Conservation (phyloP, 2,329 filamentous ascomycete genomes). For the Talaromyces rugulosus region DNA sequence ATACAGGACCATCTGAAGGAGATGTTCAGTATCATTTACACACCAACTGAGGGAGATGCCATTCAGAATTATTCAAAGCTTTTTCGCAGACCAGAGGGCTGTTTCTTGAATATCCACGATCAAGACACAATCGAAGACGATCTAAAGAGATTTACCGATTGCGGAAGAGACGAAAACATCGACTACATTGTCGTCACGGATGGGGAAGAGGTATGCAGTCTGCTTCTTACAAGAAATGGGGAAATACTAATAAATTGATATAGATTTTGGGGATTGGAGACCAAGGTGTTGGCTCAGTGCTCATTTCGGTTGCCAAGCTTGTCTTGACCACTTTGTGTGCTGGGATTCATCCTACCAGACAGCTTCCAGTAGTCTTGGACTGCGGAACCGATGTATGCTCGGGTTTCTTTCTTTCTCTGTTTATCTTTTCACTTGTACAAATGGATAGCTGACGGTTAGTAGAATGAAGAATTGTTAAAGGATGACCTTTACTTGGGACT, state of each 20-base stretch:
- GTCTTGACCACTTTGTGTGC: slow-evolving; percentile 79
- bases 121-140: slow-evolving; percentile 61
- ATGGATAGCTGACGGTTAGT: not conserved
- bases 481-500: slow-evolving; percentile 79
- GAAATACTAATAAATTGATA: not conserved
- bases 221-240: too few relatives aligned
- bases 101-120: slow-evolving; percentile 72
- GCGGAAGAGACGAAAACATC: slow-evolving; percentile 67
- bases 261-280: slow-evolving; percentile 85
- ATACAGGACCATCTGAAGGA: slow-evolving; percentile 74
- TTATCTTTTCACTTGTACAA: not conserved
- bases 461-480: slow-evolving; percentile 67
- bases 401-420: not conserved
- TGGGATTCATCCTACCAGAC: slow-evolving; percentile 76
- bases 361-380: slow-evolving; percentile 76
- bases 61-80: slow-evolving; percentile 78
- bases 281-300: slow-evolving; percentile 77
- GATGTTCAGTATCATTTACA: slow-evolving; percentile 90
- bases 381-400: slow-evolving; percentile 67
- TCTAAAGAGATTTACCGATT: slow-evolving; percentile 52
- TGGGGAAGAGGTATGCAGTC: slow-evolving; percentile 43
- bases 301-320: slow-evolving; percentile 81
- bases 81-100: slow-evolving; percentile 74
- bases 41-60: slow-evolving; percentile 82
- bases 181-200: slow-evolving; percentile 88